Percentiles rank a stretch among this genome's conserved stretches.
These are phyloP conservation scores for Harringtonia aguacate DNA, from an alignment of 2,329 filamentous ascomycete species.

Conservation along the genomic window DNA sequence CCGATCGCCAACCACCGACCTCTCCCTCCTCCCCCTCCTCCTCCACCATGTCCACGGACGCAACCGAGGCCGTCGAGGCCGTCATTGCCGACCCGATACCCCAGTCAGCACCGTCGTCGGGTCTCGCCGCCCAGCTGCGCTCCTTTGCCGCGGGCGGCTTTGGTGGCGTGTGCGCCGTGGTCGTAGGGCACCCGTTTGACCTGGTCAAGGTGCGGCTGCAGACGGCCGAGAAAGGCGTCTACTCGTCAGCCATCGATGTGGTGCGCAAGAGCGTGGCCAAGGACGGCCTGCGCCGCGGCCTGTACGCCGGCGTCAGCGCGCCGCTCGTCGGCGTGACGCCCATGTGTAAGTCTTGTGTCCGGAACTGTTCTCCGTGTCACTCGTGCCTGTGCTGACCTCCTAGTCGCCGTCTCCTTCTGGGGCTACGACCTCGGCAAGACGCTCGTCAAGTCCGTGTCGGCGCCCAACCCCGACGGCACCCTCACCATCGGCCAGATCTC, in stretches of 20 bases:
- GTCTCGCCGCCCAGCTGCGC: conserved; percentile 46
- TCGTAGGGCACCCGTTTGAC: conserved; percentile 95
- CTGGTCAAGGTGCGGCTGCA: conserved; percentile 96
- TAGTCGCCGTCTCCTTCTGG: conserved; percentile 64
- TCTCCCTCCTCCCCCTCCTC: too few species aligned
- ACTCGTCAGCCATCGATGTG: conserved; percentile 82
- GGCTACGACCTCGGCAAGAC: conserved; percentile 94
- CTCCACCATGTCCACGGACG: too few species aligned
- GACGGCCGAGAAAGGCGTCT: conserved; percentile 89
- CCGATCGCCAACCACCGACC: too few species aligned
- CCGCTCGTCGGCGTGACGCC: conserved; percentile 92
- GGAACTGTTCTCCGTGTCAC: neutral
- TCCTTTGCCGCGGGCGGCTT: conserved; percentile 85
- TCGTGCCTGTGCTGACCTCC: neutral
- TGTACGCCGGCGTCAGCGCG: conserved; percentile 96
- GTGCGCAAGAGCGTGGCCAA: conserved; percentile 79
- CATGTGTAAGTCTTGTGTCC: conserved; percentile 82
- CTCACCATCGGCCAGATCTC: conserved; percentile 82
- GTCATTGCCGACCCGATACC: neutral
- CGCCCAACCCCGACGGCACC: conserved; percentile 54
- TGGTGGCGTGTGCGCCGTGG: conserved; percentile 83
- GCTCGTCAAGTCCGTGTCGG: conserved; percentile 61
- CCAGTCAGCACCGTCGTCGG: conserved; percentile 3
- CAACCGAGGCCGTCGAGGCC: neutral
- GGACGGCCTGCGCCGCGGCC: conserved; percentile 67